Percentiles rank a stretch among this genome's conserved stretches.
These are phyloP conservation scores for Cucurbita moschata DNA, from an alignment of 306 rosid species.

Conservation along the genomic window DNA sequence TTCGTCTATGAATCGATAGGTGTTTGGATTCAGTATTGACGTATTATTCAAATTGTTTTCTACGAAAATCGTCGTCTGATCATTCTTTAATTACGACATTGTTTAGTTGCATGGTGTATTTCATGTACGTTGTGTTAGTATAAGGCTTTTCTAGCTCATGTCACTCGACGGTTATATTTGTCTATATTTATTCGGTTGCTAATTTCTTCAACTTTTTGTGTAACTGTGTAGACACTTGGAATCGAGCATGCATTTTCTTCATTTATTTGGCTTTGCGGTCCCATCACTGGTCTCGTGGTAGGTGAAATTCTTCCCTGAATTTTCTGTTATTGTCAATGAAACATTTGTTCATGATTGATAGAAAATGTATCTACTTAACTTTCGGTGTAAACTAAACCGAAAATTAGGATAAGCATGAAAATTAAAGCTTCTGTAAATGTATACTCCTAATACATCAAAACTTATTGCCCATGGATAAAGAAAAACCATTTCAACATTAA, in stretches of 20 bases:
- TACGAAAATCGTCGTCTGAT: not conserved
- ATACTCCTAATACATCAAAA: no score
- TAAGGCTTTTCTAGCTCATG: not conserved
- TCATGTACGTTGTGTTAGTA: not conserved
- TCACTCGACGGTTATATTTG: not conserved
- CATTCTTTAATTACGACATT: not conserved
- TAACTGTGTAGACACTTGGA: conserved; percentile 71
- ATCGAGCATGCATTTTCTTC: conserved; percentile 97
- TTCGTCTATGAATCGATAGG: not conserved
- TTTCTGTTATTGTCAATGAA: not conserved
- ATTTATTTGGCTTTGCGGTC: conserved; percentile 99
- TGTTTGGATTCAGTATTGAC: not conserved
- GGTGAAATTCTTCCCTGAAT: conserved; percentile 13
- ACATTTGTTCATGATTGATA: not conserved
- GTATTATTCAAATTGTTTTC: not conserved
- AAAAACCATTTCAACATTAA: no score
- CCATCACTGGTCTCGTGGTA: conserved; percentile 99
- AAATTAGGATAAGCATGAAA: no score
- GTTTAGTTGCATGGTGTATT: not conserved
- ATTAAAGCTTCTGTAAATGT: no score
- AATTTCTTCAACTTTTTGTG: not conserved
- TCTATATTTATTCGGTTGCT: not conserved
- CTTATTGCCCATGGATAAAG: no score
- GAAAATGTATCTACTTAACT: not conserved
- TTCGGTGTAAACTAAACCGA: no score